Evolutionary conservation across 1,139 yeast genomes (phyloP).

Genomic region (Saccharomycopsis hybrid): DNA sequence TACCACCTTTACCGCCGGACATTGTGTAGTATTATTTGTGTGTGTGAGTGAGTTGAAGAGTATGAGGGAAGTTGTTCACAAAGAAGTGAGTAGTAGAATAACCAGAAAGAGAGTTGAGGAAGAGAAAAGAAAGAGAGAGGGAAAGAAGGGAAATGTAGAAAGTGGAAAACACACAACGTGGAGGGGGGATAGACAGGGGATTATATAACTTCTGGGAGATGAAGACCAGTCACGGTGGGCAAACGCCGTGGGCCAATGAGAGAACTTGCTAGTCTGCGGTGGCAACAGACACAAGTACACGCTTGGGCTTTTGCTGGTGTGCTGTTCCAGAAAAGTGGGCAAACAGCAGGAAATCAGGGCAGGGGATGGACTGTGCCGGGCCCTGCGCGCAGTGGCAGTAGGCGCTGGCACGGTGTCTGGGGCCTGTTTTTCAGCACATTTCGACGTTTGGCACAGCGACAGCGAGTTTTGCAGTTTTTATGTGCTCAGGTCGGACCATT

Average conservation of each 20-base stretch:
- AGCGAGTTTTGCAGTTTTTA: conserved; percentile 7
- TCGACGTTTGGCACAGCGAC: background rate
- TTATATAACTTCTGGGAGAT: no score
- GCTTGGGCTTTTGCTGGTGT: no score
- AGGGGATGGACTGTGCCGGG: background rate
- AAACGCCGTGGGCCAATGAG: no score
- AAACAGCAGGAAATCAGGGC: background rate
- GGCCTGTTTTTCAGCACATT: background rate
- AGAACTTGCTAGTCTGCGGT: background rate
- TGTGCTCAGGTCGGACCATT: conserved; percentile 7
- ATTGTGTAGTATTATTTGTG: conserved; percentile 35
- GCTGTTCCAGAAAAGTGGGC: no score
- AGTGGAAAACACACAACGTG: no score
- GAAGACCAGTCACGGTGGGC: no score
- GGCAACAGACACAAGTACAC: background rate
- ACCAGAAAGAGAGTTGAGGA: no score
- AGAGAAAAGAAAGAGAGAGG: no score
- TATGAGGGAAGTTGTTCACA: background rate
- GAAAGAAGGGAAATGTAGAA: no score
- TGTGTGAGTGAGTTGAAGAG: background rate
- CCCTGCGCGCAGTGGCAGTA: background rate
- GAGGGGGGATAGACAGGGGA: no score
- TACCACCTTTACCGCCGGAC: conserved; percentile 99
- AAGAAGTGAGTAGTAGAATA: no score
- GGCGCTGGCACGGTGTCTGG: background rate